These are phyloP conservation scores for Trametes sp. DNA, from an alignment of 1,284 basidiomycete species.

Conservation along the genomic window DNA sequence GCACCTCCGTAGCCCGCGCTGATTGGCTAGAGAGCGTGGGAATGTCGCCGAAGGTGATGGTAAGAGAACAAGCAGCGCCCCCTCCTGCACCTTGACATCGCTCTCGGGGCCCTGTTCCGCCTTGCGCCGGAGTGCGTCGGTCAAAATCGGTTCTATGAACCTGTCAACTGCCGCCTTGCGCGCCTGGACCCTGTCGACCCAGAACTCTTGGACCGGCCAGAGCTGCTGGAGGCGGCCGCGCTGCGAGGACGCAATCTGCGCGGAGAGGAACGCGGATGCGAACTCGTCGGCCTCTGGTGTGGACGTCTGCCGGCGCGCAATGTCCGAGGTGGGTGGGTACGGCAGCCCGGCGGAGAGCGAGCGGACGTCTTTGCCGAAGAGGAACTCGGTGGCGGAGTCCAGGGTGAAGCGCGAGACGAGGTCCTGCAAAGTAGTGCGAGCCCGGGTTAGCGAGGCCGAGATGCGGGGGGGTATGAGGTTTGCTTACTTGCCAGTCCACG, in stretches of 20 bases:
- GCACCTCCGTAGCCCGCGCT: neutral
- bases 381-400: conserved; percentile 49
- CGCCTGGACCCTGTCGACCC: conserved; percentile 50
- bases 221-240: conserved; percentile 44
- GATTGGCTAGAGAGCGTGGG: neutral
- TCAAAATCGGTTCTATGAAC: conserved; percentile 58
- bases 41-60: neutral
- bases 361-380: conserved; percentile 48
- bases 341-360: conserved; percentile 41
- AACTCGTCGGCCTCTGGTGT: conserved; percentile 42
- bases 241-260: conserved; percentile 48
- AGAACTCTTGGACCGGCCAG: conserved; percentile 61
- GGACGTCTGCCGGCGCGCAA: conserved; percentile 7
- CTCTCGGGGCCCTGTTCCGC: conserved; percentile 11
- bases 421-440: conserved; percentile 40
- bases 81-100: conserved; percentile 40
- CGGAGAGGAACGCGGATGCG: conserved; percentile 34
- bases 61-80: neutral
- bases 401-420: conserved; percentile 47
- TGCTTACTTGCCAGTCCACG: conserved; percentile 58
- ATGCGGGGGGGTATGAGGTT: neutral
- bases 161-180: conserved; percentile 57
- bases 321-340: conserved; percentile 36
- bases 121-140: conserved; percentile 52
- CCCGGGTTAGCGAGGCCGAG: neutral